A percentile compares a stretch with the other conserved stretches of the same genome.
Conservation (phyloP, 2,329 filamentous ascomycete genomes). For the Sporothrix pseudoabietina region DNA sequence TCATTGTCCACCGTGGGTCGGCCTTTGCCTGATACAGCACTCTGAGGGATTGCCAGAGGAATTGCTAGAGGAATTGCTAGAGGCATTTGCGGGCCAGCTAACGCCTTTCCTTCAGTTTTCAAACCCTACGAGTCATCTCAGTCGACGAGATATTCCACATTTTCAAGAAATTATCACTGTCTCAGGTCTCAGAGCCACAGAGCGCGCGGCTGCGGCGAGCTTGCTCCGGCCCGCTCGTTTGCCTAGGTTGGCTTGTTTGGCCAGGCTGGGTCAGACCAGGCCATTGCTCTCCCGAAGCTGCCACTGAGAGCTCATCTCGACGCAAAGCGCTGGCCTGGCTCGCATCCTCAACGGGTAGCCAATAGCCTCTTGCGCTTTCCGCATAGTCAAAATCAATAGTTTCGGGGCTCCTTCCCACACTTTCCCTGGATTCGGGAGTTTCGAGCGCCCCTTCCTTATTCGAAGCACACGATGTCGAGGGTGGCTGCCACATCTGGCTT, state of each 20-base stretch:
- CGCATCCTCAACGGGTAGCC: not conserved
- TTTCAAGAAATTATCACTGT: not conserved
- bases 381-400: not conserved
- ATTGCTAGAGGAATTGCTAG: no score
- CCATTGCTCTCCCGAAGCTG: not conserved
- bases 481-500: conserved; percentile 3
- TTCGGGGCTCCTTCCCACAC: not conserved
- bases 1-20: not conserved
- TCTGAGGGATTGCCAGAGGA: no score
- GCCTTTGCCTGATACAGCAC: not conserved
- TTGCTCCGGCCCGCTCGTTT: not conserved
- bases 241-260: not conserved
- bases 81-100: not conserved
- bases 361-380: no score
- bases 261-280: not conserved
- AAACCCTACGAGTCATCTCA: no score
- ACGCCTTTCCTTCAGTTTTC: not conserved
- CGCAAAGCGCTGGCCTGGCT: not conserved
- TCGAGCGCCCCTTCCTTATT: not conserved
- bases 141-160: not conserved
- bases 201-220: not conserved
- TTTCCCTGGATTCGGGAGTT: not conserved
- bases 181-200: not conserved
- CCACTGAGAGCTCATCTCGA: not conserved
- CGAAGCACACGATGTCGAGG: not conserved